Evolutionary conservation across 2,329 filamentous ascomycete genomes (phyloP).

Genomic region (Trichoderma aggressivum): DNA sequence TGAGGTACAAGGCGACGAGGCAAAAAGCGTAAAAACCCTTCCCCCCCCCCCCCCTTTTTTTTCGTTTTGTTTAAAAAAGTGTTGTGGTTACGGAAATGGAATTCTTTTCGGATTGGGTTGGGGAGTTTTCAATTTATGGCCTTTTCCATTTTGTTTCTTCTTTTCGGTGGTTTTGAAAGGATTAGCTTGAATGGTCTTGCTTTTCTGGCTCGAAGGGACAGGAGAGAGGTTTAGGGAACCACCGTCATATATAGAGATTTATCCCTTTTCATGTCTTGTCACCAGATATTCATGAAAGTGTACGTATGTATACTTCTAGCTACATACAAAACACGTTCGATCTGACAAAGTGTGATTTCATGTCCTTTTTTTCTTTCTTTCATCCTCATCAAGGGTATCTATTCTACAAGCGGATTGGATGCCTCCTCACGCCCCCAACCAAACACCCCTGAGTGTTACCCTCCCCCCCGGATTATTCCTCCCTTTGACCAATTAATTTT

Average conservation of each 20-base stretch:
- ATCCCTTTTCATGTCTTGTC: neutral
- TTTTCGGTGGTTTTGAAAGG: neutral
- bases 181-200: neutral
- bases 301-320: neutral
- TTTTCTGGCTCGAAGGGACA: neutral
- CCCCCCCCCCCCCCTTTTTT: no score
- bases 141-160: neutral
- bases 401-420: conserved; percentile 32
- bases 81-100: neutral
- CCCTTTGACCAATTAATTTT: conserved; percentile 6
- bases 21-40: conserved; percentile 22
- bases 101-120: neutral
- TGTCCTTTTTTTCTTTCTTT: conserved; percentile 14
- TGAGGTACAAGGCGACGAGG: conserved; percentile 27
- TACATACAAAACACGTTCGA: neutral
- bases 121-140: neutral
- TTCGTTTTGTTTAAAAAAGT: neutral
- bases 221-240: neutral
- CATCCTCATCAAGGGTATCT: conserved; percentile 39
- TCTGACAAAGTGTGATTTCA: neutral
- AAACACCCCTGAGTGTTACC: conserved; percentile 6
- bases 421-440: conserved; percentile 19
- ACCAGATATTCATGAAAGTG: neutral
- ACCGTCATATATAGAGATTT: neutral
- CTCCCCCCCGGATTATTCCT: conserved; percentile 6